Evolutionary conservation across 2,329 filamentous ascomycete genomes (phyloP), one percentile per base, ranked within the genome.

Genomic region (Aspergillus sp.): DNA sequence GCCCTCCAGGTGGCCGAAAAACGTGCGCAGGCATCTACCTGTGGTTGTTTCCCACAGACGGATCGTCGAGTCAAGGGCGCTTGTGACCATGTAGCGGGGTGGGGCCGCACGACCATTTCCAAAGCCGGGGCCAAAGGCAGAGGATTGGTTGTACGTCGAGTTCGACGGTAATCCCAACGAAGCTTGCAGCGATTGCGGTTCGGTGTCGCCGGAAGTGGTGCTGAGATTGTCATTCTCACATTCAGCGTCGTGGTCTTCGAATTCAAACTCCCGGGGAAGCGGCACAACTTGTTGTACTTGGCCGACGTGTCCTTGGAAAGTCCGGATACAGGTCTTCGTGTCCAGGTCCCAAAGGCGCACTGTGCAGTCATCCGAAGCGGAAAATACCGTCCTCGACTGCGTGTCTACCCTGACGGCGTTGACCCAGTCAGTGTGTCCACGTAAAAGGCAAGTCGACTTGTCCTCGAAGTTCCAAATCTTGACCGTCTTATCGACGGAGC

Each of bases 1-100:
- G 34, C 95, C 95, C 76, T 99, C 95, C 23, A 99, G 86, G 72
- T 99, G 95, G 0, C 95, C 95, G 74, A 98, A 99, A 82, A 97
- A 96, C 34, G 92, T 96, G 64, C 92, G 91, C 38, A 97, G 84
- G 71, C 92, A 97, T 65, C 87, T 87, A 43, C 92, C 92, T 0
- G 90, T 90, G 5, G 85, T 86, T 1, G 93, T 91, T 74, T 97
- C 92, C 94, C 95, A 99, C 22, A 98, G 84, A 11, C 94, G 89
- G 65, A 98, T 91, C 0, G 93, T 97, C 60, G 89, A 91, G 76
- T 99, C 95, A 19, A 99, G 85, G 0, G 92, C 93, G 54, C 92
- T 93, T 0, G 93, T 97, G 51, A 98, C 85, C 83, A 99, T 97
- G 78, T 97, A 98, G 4, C 90, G 87, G 0, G 93, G 91, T 15